These are phyloP conservation scores for Paramecium octaurelia DNA, from an alignment of 73 alveolate genomes.

Conservation along the genomic window DNA sequence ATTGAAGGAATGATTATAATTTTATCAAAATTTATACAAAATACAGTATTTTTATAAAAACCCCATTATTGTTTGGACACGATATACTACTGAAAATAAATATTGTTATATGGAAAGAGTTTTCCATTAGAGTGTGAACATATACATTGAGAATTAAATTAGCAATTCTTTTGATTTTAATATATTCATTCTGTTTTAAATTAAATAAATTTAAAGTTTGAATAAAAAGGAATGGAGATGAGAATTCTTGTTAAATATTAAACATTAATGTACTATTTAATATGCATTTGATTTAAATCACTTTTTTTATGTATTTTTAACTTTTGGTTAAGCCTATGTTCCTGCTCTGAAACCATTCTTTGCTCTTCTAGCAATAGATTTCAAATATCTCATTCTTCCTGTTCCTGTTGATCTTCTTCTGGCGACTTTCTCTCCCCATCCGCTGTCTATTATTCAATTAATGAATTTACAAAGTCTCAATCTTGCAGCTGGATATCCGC, in stretches of 20 bases:
- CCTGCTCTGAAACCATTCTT: conserved; percentile 91
- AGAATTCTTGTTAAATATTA: background rate
- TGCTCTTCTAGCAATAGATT: conserved; percentile 80
- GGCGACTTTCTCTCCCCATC: conserved; percentile 75
- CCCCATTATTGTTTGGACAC: too few relatives aligned
- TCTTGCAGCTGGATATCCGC: conserved; percentile 76
- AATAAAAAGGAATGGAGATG: background rate
- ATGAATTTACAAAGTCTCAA: conserved; percentile 70
- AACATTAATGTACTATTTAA: background rate
- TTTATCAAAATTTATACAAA: background rate
- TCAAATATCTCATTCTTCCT: conserved; percentile 87
- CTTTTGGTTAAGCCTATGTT: conserved; percentile 67
- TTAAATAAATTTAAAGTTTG: background rate
- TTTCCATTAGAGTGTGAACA: too few relatives aligned
- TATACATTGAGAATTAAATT: too few relatives aligned
- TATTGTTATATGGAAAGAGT: background rate
- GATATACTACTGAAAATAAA: too few relatives aligned
- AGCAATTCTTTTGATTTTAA: background rate
- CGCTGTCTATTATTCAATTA: conserved; percentile 64
- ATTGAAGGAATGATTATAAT: background rate
- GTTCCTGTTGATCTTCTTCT: conserved; percentile 83
- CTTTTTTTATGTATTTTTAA: conserved; percentile 5
- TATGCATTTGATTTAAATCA: background rate
- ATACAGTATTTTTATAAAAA: too few relatives aligned
- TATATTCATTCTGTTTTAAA: background rate